A percentile compares a stretch with the other conserved stretches of the same genome.
These are phyloP conservation scores for Chaetomium tenue DNA, from an alignment of 495 filamentous ascomycete species.

Conservation along the genomic window DNA sequence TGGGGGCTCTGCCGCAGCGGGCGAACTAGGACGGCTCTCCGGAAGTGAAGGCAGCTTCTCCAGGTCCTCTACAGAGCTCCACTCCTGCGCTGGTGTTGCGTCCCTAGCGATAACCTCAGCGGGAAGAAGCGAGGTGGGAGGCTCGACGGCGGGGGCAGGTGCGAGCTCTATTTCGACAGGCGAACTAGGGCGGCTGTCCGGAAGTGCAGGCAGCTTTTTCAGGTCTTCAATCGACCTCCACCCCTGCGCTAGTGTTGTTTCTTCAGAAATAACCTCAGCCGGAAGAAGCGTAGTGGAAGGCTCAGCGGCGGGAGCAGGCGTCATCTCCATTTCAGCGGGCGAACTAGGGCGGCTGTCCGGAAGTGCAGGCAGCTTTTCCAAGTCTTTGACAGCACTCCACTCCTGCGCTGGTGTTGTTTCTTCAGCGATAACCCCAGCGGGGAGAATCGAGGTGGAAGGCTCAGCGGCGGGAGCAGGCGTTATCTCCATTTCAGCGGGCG, in stretches of 20 bases:
- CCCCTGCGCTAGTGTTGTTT: not conserved
- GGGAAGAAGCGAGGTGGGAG: not conserved
- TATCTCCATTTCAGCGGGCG: conserved; percentile 4
- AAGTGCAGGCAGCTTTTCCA: conserved; percentile 34
- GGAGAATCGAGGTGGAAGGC: not conserved
- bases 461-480: conserved; percentile 7
- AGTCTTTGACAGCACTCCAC: conserved; percentile 15
- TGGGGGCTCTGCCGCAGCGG: not conserved
- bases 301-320: conserved; percentile 6
- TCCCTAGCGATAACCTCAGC: not conserved
- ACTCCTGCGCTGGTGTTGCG: no score
- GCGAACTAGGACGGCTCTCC: conserved; percentile 20
- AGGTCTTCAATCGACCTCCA: conserved; percentile 16
- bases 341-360: conserved; percentile 24
- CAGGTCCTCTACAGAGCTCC: not conserved
- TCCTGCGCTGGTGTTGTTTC: not conserved
- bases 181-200: conserved; percentile 15
- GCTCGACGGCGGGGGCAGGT: not conserved
- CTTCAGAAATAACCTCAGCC: not conserved
- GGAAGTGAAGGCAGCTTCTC: conserved; percentile 21
- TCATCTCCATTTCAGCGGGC: not conserved
- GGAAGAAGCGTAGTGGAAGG: not conserved
- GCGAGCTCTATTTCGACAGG: not conserved
- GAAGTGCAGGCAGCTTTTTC: conserved; percentile 33
- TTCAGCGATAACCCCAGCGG: not conserved